These are phyloP conservation scores for Dactylellina parvicollis DNA, from an alignment of 2,329 filamentous ascomycete genomes.

Conservation along the genomic window DNA sequence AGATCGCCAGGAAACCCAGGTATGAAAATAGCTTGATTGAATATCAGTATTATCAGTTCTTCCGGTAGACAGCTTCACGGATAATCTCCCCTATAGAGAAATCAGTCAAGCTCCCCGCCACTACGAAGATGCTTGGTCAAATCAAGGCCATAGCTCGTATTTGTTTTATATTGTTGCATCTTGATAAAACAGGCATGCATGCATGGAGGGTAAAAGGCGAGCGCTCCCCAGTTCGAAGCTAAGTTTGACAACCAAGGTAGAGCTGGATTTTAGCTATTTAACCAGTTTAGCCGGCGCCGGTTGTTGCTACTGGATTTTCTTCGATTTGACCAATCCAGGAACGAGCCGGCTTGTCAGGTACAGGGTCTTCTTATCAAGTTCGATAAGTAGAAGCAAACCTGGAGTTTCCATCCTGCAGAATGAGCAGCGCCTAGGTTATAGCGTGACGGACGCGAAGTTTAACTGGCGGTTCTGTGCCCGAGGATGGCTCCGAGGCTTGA, in stretches of 20 bases:
- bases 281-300: slow-evolving; percentile 6
- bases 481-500: slow-evolving; percentile 29
- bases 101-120: neutral
- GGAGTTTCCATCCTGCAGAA: neutral
- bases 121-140: neutral
- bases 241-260: slow-evolving; percentile 20
- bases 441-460: neutral
- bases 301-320: neutral
- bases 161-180: slow-evolving; percentile 8
- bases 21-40: neutral
- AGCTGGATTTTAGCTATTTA: slow-evolving; percentile 28
- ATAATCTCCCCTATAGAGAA: neutral
- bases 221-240: slow-evolving; percentile 12
- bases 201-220: neutral
- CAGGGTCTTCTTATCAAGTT: slow-evolving; percentile 2
- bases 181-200: slow-evolving; percentile 4
- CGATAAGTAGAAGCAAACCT: neutral
- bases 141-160: neutral
- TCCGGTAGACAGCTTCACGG: neutral
- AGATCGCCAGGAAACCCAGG: neutral
- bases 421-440: neutral
- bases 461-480: slow-evolving; percentile 5
- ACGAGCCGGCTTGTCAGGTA: neutral
- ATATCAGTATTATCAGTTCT: neutral
- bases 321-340: slow-evolving; percentile 5